Conservation (phyloP, 73 alveolate species). For the Paraurostyla sp. region DNA sequence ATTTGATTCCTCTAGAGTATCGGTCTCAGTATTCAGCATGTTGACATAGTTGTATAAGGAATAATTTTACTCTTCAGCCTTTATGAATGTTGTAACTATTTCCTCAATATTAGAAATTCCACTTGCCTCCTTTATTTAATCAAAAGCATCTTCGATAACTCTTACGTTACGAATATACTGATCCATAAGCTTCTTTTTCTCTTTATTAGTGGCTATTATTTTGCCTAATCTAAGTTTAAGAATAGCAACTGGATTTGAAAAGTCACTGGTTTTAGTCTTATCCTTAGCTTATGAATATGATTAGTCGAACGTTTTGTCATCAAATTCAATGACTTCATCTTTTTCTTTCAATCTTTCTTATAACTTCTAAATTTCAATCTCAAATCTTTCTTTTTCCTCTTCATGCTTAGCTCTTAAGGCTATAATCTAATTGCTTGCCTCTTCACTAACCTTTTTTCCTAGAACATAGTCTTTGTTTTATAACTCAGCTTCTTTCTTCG, state of each 20-base stretch:
- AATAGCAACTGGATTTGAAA: constrained; percentile 73
- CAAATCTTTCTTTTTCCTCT: constrained; percentile 64
- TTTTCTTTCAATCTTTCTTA: constrained; percentile 59
- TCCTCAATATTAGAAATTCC: constrained; percentile 79
- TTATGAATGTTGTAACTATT: constrained; percentile 80
- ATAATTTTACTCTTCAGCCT: constrained; percentile 83
- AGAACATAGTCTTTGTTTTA: constrained; percentile 56
- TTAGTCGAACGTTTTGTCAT: constrained; percentile 55
- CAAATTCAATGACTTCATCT: constrained; percentile 68
- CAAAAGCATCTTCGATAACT: constrained; percentile 82
- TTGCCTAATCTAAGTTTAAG: constrained; percentile 68
- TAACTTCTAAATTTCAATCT: constrained; percentile 63
- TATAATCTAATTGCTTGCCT: constrained; percentile 60
- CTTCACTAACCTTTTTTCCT: constrained; percentile 57
- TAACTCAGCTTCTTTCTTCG: constrained; percentile 59
- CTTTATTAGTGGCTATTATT: constrained; percentile 75
- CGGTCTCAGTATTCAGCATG: constrained; percentile 80
- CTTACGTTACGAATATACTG: constrained; percentile 76
- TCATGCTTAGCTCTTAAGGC: constrained; percentile 68
- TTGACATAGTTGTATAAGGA: constrained; percentile 76
- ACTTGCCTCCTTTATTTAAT: constrained; percentile 78
- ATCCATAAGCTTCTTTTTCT: constrained; percentile 80
- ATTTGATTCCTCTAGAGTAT: constrained; percentile 72
- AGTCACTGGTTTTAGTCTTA: constrained; percentile 57
- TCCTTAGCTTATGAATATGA: constrained; percentile 39